A percentile compares a stretch with the other conserved stretches of the same genome.
These are phyloP conservation scores for Tympanopsis confertula DNA, from an alignment of 2,329 filamentous ascomycete species.

Conservation along the genomic window DNA sequence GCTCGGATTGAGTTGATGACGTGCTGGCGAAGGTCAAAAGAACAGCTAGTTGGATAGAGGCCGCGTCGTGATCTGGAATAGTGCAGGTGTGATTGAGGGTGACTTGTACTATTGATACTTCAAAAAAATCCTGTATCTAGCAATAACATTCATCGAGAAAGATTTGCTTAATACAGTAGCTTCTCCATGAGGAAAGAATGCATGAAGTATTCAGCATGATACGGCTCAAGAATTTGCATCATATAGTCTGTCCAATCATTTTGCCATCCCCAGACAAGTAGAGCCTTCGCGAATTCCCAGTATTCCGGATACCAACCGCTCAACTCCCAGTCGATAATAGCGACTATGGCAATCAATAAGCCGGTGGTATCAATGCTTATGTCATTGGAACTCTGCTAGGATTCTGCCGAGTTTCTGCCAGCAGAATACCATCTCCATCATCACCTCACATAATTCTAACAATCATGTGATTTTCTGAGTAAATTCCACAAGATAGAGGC, in stretches of 20 bases:
- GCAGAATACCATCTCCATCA: no score
- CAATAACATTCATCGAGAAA: neutral
- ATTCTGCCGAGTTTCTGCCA: no score
- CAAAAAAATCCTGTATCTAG: neutral
- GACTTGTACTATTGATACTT: neutral
- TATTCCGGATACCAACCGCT: slow-evolving; percentile 1
- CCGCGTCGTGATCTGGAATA: neutral
- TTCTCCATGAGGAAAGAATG: neutral
- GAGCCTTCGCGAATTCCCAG: slow-evolving; percentile 1
- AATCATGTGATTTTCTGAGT: no score
- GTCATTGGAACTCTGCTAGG: no score
- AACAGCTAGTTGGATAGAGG: neutral
- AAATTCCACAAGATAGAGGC: no score
- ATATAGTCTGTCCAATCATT: neutral
- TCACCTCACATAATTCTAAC: no score
- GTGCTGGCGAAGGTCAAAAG: neutral
- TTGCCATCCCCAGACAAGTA: neutral
- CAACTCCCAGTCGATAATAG: neutral
- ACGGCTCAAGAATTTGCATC: neutral
- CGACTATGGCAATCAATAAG: no score
- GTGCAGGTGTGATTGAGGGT: neutral
- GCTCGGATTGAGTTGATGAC: neutral
- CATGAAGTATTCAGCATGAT: slow-evolving; percentile 1
- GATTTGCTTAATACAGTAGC: neutral
- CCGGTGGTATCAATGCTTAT: no score